A percentile compares a stretch with the other conserved stretches of the same genome.
These are phyloP conservation scores for Scedosporium boydii DNA, from an alignment of 2,329 filamentous ascomycete genomes.

Conservation along the genomic window DNA sequence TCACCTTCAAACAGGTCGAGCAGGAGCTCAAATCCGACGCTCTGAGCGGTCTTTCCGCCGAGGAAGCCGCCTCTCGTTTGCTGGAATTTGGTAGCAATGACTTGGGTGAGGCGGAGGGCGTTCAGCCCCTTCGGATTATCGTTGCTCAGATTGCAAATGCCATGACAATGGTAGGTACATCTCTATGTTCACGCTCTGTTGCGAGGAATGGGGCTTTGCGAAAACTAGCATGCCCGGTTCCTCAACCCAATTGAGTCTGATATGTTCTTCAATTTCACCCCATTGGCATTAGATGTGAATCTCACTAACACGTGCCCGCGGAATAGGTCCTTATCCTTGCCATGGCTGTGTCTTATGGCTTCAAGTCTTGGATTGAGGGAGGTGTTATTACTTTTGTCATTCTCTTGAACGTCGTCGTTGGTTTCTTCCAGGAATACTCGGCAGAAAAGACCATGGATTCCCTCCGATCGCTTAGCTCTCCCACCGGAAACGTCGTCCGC, in stretches of 20 bases:
- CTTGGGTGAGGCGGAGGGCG: constrained; percentile 34
- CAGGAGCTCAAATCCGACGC: constrained; percentile 42
- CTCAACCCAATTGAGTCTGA: too few species aligned
- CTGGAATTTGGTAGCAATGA: constrained; percentile 49
- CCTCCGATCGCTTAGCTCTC: constrained; percentile 22
- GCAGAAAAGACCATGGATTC: constrained; percentile 33
- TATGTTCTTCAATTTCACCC: too few species aligned
- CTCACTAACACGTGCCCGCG: too few species aligned
- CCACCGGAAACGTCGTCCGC: constrained; percentile 27
- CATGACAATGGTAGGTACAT: constrained; percentile 39
- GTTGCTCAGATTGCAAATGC: constrained; percentile 48
- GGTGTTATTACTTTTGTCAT: constrained; percentile 41
- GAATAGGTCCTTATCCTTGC: constrained; percentile 42
- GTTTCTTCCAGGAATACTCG: constrained; percentile 31
- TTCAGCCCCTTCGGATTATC: constrained; percentile 48
- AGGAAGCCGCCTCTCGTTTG: constrained; percentile 40
- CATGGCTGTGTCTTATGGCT: constrained; percentile 43
- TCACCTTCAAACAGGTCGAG: constrained; percentile 37
- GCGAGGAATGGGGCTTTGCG: background rate
- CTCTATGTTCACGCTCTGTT: background rate
- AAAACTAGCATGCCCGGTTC: too few species aligned
- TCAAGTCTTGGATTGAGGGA: constrained; percentile 41
- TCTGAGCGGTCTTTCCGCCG: constrained; percentile 41
- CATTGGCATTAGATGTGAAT: too few species aligned
- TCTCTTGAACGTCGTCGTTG: constrained; percentile 40